Conservation (phyloP, 805 yeast species). For the Maudiozyma barnettii region DNA sequence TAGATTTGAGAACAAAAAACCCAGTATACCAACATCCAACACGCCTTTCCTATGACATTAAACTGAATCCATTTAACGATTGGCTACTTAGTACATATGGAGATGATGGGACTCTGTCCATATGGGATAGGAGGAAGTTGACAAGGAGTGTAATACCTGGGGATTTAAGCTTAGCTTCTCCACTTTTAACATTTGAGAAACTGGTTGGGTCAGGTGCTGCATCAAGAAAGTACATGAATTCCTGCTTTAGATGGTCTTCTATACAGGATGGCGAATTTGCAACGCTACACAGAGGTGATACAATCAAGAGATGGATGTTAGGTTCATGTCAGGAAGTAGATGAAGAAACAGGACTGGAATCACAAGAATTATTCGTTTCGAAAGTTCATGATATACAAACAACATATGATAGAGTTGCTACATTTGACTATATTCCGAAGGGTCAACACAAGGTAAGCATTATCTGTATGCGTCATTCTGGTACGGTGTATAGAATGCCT, state of each 20-base stretch:
- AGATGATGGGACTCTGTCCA: conserved; percentile 75
- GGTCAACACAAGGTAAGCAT: conserved; percentile 53
- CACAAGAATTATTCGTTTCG: conserved; percentile 62
- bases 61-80: conserved; percentile 58
- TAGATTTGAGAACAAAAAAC: conserved; percentile 57
- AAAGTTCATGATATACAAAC: conserved; percentile 67
- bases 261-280: conserved; percentile 63
- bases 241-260: conserved; percentile 63
- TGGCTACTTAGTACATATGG: conserved; percentile 64
- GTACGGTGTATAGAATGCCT: conserved; percentile 74
- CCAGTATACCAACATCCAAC: conserved; percentile 71
- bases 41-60: conserved; percentile 57
- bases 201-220: conserved; percentile 48
- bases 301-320: conserved; percentile 71
- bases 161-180: conserved; percentile 37
- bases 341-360: conserved; percentile 14
- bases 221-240: conserved; percentile 46
- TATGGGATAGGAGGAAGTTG: conserved; percentile 71
- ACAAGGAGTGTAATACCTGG: conserved; percentile 20
- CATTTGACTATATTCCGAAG: conserved; percentile 70
- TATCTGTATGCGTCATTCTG: conserved; percentile 86
- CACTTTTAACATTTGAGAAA: conserved; percentile 51
- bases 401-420: conserved; percentile 69
- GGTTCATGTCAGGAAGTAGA: conserved; percentile 40
- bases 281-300: conserved; percentile 68